Evolutionary conservation across 768 basidiomycete genomes (phyloP).

Genomic region (Mycena venus): DNA sequence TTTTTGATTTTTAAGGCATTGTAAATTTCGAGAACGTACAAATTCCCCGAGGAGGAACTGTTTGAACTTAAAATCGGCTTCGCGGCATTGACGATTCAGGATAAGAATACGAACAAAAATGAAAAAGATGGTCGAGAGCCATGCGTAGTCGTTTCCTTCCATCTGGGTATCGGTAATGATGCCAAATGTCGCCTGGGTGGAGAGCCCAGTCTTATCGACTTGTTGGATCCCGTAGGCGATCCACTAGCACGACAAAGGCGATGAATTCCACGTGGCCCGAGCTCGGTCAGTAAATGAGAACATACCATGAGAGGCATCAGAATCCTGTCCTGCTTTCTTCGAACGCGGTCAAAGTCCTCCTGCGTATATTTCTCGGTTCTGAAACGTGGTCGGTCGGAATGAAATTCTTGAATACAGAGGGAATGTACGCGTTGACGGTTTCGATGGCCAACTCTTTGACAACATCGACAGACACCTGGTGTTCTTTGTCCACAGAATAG

Average conservation of each 20-base stretch:
- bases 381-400: not conserved
- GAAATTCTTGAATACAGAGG: no score
- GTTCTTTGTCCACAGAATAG: not conserved
- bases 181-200: slow-evolving; percentile 4
- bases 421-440: not conserved
- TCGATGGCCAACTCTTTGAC: not conserved
- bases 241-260: not conserved
- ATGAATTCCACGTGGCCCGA: no score
- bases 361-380: not conserved
- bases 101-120: not conserved
- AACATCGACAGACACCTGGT: not conserved
- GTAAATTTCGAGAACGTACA: not conserved
- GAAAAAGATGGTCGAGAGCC: not conserved
- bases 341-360: not conserved
- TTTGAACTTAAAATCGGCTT: not conserved
- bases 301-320: slow-evolving; percentile 9
- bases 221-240: not conserved
- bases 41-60: not conserved
- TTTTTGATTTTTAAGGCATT: not conserved
- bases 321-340: slow-evolving; percentile 2
- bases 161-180: slow-evolving; percentile 3
- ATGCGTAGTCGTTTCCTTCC: not conserved
- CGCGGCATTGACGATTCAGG: not conserved
- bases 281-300: no score
- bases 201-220: slow-evolving; percentile 1